Conservation (phyloP, 306 rosid genomes). For the Pyrus communis region DNA sequence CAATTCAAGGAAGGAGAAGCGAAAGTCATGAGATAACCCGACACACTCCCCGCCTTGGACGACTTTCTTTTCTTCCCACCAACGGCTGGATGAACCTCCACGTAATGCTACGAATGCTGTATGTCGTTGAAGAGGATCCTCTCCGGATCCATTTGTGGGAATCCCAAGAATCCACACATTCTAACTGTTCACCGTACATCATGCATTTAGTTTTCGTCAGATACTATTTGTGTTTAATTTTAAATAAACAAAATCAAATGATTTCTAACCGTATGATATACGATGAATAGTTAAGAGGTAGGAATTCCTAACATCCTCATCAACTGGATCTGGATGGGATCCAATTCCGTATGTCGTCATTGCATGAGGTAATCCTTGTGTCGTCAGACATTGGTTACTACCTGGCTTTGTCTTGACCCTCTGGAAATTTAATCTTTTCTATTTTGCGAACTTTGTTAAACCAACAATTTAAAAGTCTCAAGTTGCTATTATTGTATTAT, state of each 20-base stretch:
- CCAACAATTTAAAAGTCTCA: neutral
- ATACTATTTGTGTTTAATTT: too few species aligned
- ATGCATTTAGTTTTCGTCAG: fast-evolving
- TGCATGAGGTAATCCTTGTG: neutral
- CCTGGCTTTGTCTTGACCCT: neutral
- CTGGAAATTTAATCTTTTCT: neutral
- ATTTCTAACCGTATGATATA: fast-evolving
- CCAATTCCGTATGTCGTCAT: neutral
- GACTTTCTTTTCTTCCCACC: neutral
- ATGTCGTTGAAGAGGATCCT: neutral
- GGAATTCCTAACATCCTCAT: fast-evolving
- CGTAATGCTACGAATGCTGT: neutral
- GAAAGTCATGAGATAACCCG: neutral
- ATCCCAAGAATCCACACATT: too few species aligned
- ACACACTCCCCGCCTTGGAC: neutral
- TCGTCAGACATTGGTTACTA: neutral
- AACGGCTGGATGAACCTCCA: neutral
- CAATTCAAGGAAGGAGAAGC: neutral
- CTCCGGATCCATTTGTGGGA: too few species aligned
- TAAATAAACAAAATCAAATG: too few species aligned
- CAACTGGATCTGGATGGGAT: too few species aligned
- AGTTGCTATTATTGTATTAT: neutral
- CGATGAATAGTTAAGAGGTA: fast-evolving
- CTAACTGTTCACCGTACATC: fast-evolving
- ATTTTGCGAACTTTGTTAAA: neutral